Percentiles rank a stretch among this genome's conserved stretches.
phyloP scores from a whole-genome alignment of 805 yeast genomes.

The Schwanniomyces sp. region DNA sequence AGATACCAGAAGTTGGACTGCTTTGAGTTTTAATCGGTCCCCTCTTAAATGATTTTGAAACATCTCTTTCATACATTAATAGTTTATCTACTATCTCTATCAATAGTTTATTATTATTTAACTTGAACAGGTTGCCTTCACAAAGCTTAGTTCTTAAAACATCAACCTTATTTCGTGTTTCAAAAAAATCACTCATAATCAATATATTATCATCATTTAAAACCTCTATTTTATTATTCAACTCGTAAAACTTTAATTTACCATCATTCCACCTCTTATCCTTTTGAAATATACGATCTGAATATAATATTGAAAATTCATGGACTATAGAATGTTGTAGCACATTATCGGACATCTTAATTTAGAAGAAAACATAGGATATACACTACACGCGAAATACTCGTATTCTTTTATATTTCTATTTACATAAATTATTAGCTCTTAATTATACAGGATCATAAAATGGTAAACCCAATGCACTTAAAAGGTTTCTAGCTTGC shows the following conservation, averaged over 20 bases:
- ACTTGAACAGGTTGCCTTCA: constrained; percentile 18
- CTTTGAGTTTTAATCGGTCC: not conserved
- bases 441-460: constrained; percentile 16
- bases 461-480: constrained; percentile 83
- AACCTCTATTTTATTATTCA: constrained; percentile 49
- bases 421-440: constrained; percentile 1
- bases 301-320: constrained; percentile 48
- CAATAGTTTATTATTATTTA: constrained; percentile 26
- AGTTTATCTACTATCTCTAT: constrained; percentile 28
- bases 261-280: constrained; percentile 57
- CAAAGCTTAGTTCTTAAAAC: constrained; percentile 14
- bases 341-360: constrained; percentile 5
- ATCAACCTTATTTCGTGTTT: constrained; percentile 17
- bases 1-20: not conserved
- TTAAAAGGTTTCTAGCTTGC: constrained; percentile 82
- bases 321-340: constrained; percentile 40
- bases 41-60: constrained; percentile 20
- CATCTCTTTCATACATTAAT: constrained; percentile 38
- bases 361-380: not conserved
- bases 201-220: constrained; percentile 34
- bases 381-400: not conserved
- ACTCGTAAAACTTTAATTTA: constrained; percentile 40
- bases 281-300: constrained; percentile 45
- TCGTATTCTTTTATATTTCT: not conserved
- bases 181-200: constrained; percentile 34